Percentiles rank a stretch among this genome's conserved stretches.
Evolutionary conservation across 2,329 filamentous ascomycete species (phyloP).

Genomic region (Chalaropsis thielavioides): DNA sequence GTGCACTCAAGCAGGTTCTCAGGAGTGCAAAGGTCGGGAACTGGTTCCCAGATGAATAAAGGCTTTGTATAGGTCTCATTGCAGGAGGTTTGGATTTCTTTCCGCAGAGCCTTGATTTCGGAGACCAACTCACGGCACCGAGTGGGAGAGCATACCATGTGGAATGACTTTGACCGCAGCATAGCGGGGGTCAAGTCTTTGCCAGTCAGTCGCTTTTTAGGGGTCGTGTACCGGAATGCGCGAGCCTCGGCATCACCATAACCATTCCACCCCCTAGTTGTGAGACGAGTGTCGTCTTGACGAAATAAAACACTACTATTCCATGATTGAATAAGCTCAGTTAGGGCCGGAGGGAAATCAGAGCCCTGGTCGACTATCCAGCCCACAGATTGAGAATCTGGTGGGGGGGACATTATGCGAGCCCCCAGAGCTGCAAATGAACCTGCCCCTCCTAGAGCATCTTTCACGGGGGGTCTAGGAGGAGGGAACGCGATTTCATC

Average conservation of each 20-base stretch:
- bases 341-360: constrained; percentile 63
- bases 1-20: constrained; percentile 51
- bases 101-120: constrained; percentile 49
- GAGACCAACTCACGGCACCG: constrained; percentile 64
- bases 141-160: constrained; percentile 68
- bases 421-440: constrained; percentile 79
- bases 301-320: constrained; percentile 58
- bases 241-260: constrained; percentile 58
- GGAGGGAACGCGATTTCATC: constrained; percentile 83
- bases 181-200: constrained; percentile 52
- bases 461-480: constrained; percentile 50
- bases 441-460: constrained; percentile 80
- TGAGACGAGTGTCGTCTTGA: constrained; percentile 50
- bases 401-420: constrained; percentile 61
- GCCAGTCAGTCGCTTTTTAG: constrained; percentile 68
- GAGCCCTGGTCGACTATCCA: constrained; percentile 86
- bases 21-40: constrained; percentile 72
- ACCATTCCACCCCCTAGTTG: constrained; percentile 85
- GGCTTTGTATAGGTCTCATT: constrained; percentile 39
- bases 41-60: constrained; percentile 86
- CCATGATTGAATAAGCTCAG: constrained; percentile 55
- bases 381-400: constrained; percentile 52
- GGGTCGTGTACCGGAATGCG: constrained; percentile 76
- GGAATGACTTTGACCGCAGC: constrained; percentile 62
- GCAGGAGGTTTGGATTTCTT: constrained; percentile 19